Conservation (phyloP, 2,329 filamentous ascomycete species). For the Aspergillus pseudoterreus region DNA sequence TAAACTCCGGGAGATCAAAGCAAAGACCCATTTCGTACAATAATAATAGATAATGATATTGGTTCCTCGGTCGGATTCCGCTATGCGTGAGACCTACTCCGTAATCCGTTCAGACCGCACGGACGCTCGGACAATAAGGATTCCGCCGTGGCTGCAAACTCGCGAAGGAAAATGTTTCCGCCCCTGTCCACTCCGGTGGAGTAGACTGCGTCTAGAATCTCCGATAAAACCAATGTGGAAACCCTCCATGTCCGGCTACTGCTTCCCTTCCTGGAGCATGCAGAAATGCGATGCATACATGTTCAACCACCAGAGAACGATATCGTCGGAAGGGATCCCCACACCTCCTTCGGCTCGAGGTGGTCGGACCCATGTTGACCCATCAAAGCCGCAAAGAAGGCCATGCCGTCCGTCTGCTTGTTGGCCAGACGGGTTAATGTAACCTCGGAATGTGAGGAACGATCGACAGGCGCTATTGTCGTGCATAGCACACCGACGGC, state of each 20-base stretch:
- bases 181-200: background rate
- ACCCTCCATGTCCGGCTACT: background rate
- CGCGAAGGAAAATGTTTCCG: background rate
- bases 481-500: conserved; percentile 4
- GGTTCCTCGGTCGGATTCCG: too few species aligned
- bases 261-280: background rate
- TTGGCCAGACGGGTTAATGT: background rate
- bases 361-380: conserved; percentile 6
- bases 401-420: background rate
- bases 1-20: too few species aligned
- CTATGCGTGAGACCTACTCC: too few species aligned
- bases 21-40: too few species aligned
- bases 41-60: too few species aligned
- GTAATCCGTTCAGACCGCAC: too few species aligned
- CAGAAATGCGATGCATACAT: too few species aligned
- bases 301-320: too few species aligned
- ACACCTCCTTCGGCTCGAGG: background rate
- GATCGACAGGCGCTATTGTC: conserved; percentile 2
- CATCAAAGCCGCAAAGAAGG: conserved; percentile 3
- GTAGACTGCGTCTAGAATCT: background rate
- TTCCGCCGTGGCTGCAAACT: background rate
- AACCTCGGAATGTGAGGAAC: conserved; percentile 10
- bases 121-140: too few species aligned
- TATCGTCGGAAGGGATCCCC: background rate
- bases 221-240: background rate